Evolutionary conservation across 2,329 filamentous ascomycete species (phyloP).

Genomic region (Fusarium coffeatum): DNA sequence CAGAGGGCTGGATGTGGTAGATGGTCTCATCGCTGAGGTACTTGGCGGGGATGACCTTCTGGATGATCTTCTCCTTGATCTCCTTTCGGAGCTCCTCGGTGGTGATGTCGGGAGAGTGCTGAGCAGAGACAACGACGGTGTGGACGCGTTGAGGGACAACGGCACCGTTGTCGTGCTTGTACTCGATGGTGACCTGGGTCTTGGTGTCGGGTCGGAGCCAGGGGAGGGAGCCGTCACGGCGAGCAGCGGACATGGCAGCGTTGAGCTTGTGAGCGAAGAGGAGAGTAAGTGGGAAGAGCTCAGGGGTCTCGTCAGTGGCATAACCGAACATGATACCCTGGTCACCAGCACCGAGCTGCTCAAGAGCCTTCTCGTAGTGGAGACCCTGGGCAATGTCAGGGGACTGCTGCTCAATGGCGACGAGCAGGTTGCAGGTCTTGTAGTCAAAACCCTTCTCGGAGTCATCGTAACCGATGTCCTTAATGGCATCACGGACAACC

Average conservation of each 20-base stretch:
- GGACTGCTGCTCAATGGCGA: conserved; percentile 99
- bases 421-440: conserved; percentile 99
- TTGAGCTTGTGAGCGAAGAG: conserved; percentile 98
- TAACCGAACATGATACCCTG: conserved; percentile 99
- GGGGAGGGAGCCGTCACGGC: conserved; percentile 85
- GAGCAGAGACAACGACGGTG: conserved; percentile 96
- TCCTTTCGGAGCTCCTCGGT: conserved; percentile 94
- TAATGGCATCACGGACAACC: conserved; percentile 92
- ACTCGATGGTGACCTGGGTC: conserved; percentile 99
- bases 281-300: conserved; percentile 94
- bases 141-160: conserved; percentile 93
- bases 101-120: conserved; percentile 88
- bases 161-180: conserved; percentile 94
- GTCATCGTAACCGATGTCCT: conserved; percentile 98
- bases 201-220: conserved; percentile 99
- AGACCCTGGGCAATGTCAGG: conserved; percentile 99
- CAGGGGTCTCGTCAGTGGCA: conserved; percentile 98
- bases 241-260: conserved; percentile 89
- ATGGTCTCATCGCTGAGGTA: conserved; percentile 93
- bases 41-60: conserved; percentile 90
- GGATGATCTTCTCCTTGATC: conserved; percentile 97
- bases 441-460: conserved; percentile 99
- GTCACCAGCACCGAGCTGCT: conserved; percentile 98
- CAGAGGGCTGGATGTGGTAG: conserved; percentile 99
- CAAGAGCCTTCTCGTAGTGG: conserved; percentile 95